phyloP scores from a whole-genome alignment of 2,329 filamentous ascomycete genomes.

The Alternaria novae-zelandiae region DNA sequence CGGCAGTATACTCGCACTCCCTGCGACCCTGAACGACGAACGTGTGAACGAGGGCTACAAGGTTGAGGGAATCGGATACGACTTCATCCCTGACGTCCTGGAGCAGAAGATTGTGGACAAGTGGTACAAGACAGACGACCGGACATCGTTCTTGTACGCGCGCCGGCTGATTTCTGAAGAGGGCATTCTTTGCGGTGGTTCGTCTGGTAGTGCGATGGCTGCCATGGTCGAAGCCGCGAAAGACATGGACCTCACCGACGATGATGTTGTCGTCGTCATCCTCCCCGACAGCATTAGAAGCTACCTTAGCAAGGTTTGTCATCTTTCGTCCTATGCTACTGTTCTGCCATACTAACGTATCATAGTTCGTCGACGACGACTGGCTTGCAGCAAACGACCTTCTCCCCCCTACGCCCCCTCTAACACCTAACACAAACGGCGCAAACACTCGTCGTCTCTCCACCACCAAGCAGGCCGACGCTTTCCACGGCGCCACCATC shows the following conservation, averaged over 20 bases:
- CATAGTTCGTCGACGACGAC: conserved; percentile 90
- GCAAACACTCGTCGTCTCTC: conserved; percentile 46
- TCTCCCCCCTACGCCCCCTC: conserved; percentile 66
- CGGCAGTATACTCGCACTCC: conserved; percentile 88
- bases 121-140: conserved; percentile 98
- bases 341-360: conserved; percentile 17
- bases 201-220: conserved; percentile 88
- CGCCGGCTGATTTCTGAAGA: conserved; percentile 91
- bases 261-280: conserved; percentile 88
- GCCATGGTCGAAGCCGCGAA: conserved; percentile 78
- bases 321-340: background rate
- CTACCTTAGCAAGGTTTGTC: conserved; percentile 82
- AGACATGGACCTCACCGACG: conserved; percentile 77
- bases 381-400: conserved; percentile 98
- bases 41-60: conserved; percentile 88
- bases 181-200: conserved; percentile 90
- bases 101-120: conserved; percentile 80
- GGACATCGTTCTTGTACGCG: conserved; percentile 89
- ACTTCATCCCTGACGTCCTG: conserved; percentile 95
- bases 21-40: conserved; percentile 78
- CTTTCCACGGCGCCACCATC: conserved; percentile 80
- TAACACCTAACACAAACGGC: conserved; percentile 30
- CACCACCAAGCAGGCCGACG: conserved; percentile 61
- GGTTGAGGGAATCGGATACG: conserved; percentile 98
- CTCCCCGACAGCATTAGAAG: conserved; percentile 95